Percentiles rank a stretch among this genome's conserved stretches.
Conservation (phyloP, 2,329 filamentous ascomycete genomes). For the Dendrostoma leiphaemia region DNA sequence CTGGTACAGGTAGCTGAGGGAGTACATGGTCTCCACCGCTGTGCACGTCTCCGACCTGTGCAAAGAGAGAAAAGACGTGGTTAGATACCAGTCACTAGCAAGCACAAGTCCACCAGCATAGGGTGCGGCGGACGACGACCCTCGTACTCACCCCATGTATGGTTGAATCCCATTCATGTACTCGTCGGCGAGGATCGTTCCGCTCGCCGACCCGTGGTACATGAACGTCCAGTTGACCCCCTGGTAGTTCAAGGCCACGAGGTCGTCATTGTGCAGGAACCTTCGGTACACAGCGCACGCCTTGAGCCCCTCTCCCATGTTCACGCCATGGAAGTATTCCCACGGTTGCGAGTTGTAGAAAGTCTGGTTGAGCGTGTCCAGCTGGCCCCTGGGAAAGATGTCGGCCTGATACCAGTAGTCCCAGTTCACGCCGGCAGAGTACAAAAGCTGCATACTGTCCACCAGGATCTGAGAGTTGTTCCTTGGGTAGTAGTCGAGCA, state of each 20-base stretch:
- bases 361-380: slow-evolving; percentile 12
- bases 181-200: slow-evolving; percentile 13
- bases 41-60: slow-evolving; percentile 10
- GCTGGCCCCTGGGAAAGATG: slow-evolving; percentile 4
- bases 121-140: neutral
- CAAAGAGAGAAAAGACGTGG: neutral
- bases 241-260: slow-evolving; percentile 5
- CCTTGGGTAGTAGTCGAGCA: slow-evolving; percentile 28
- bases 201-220: slow-evolving; percentile 9
- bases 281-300: slow-evolving; percentile 9
- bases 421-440: slow-evolving; percentile 10
- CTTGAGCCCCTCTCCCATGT: slow-evolving; percentile 9
- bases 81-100: neutral
- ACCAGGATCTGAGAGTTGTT: slow-evolving; percentile 26
- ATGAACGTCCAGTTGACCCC: slow-evolving; percentile 11
- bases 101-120: neutral
- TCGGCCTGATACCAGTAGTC: slow-evolving; percentile 12
- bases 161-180: slow-evolving; percentile 5
- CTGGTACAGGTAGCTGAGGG: slow-evolving; percentile 13
- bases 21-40: slow-evolving; percentile 15
- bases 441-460: slow-evolving; percentile 7
- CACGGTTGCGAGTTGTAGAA: slow-evolving; percentile 4
- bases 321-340: slow-evolving; percentile 11
- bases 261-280: slow-evolving; percentile 6
- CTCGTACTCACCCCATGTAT: slow-evolving; percentile 11